Evolutionary conservation across 2,329 filamentous ascomycete genomes (phyloP).

Genomic region (Helotiales sp.): DNA sequence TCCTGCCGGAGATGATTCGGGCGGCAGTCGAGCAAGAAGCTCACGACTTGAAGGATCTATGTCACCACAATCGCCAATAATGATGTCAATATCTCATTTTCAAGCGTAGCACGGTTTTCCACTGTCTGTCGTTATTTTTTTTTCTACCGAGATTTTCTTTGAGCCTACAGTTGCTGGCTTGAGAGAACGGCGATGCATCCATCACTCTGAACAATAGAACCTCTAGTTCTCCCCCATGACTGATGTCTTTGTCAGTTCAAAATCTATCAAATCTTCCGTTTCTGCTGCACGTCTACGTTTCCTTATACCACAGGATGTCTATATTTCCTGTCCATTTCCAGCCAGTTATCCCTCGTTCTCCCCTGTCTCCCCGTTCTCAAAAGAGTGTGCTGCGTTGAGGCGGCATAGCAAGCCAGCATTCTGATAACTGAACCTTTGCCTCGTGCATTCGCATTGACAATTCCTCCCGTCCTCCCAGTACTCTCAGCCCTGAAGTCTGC

Average conservation of each 20-base stretch:
- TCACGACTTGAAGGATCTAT: neutral
- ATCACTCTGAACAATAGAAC: neutral
- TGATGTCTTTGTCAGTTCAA: neutral
- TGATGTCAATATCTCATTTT: neutral
- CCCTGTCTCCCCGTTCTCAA: neutral
- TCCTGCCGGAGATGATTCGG: neutral
- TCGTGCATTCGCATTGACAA: neutral
- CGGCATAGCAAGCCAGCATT: neutral
- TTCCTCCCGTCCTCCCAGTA: neutral
- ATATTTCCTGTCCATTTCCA: neutral
- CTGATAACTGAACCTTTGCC: neutral
- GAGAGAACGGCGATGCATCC: neutral
- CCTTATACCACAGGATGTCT: slow-evolving; percentile 7
- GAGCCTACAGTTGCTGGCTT: neutral
- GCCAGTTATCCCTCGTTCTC: neutral
- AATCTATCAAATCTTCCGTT: neutral
- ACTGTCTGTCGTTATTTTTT: neutral
- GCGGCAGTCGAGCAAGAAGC: neutral
- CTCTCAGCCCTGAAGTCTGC: neutral
- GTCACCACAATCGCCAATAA: neutral
- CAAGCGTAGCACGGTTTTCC: neutral
- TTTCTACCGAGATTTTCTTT: neutral
- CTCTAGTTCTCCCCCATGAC: neutral
- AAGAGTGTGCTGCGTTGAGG: neutral
- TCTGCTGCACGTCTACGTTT: slow-evolving; percentile 11